These are phyloP conservation scores for Sanguinoderma infundibulare DNA, from an alignment of 1,284 basidiomycete species.

Conservation along the genomic window DNA sequence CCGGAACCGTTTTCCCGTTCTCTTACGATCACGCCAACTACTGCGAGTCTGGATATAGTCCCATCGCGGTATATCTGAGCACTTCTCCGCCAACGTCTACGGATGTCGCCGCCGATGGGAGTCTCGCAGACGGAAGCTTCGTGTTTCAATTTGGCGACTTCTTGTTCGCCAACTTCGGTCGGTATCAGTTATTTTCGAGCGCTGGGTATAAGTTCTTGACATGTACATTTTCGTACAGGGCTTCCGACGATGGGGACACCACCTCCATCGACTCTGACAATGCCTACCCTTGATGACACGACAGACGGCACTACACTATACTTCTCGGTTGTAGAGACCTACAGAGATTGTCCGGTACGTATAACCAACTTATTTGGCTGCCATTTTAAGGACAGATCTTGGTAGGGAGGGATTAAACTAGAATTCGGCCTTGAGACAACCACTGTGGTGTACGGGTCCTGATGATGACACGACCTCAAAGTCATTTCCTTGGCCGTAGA, in stretches of 20 bases:
- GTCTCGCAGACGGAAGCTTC: slow-evolving; percentile 24
- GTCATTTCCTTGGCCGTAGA: too few species aligned
- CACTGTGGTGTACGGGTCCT: slow-evolving; percentile 14
- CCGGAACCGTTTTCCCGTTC: slow-evolving; percentile 25
- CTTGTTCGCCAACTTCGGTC: slow-evolving; percentile 30
- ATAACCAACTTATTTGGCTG: background rate
- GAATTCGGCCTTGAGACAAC: slow-evolving; percentile 27
- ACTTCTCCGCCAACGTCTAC: slow-evolving; percentile 14
- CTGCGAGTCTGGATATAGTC: slow-evolving; percentile 30
- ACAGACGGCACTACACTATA: slow-evolving; percentile 13
- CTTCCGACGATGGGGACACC: slow-evolving; percentile 11
- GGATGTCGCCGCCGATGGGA: slow-evolving; percentile 19
- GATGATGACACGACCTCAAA: background rate
- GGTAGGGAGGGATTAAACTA: slow-evolving; percentile 14
- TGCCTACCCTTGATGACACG: slow-evolving; percentile 4
- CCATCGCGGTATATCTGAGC: slow-evolving; percentile 27
- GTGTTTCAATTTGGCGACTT: slow-evolving; percentile 27
- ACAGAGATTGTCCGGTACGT: slow-evolving; percentile 20
- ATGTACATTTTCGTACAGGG: background rate
- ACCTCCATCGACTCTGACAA: slow-evolving; percentile 14
- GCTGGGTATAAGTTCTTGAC: background rate
- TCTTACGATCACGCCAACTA: slow-evolving; percentile 20
- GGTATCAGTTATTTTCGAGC: background rate
- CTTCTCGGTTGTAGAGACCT: slow-evolving; percentile 24
- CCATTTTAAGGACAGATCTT: background rate